Base-by-base conservation (phyloP, 140 eudicot species). In the Stevia rebaudiana region DNA sequence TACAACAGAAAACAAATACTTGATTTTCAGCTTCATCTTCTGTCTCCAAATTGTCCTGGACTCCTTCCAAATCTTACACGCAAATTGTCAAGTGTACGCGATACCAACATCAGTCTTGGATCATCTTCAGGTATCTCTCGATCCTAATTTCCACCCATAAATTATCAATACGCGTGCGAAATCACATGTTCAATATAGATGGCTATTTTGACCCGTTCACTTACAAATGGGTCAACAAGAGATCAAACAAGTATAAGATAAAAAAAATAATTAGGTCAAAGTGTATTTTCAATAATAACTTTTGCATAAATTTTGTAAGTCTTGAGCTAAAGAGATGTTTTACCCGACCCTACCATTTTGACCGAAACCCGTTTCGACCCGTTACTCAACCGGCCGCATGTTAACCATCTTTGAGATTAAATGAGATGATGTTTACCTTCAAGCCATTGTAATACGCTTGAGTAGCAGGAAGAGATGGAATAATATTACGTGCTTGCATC, bases 111-210 rank as follows among this genome's bases (percentile, higher is more conserved):
- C 65, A 90, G 76, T 33, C 95, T 82, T 35, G 88, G 95, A 82
- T 90, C 97, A 41, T 87, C 86, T 67, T 54, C 80, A 23, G 97
- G 95, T 73, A 90, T 84, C 64, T 76, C 88, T 59, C 97, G 88
- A 40, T 56, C 90, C 97, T 90, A 73, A 59, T 55, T 21, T 21
- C 39, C 61, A 67, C 36, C 44, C 40, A 33, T 19, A 43, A 69
- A 31, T 8, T 12, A 30, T 21, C 33, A 8, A 21, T 40, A 37
- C 15, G 25, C 40, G 9, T 47, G 64, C 71, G 41, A 5, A 64
- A 55, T 48, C 67, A 41, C 8, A 8, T 16, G 31, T 70, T 18
- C 56, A 42, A n/a, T 61, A 40, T 5, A 6, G 19, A 8, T 18
- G 13, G 7, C 53, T 12, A 24, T 3, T 41, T 24, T 3, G 22